phyloP scores from a whole-genome alignment of 192 early-diverging fungal genomes.

The Backusella australiensis region DNA sequence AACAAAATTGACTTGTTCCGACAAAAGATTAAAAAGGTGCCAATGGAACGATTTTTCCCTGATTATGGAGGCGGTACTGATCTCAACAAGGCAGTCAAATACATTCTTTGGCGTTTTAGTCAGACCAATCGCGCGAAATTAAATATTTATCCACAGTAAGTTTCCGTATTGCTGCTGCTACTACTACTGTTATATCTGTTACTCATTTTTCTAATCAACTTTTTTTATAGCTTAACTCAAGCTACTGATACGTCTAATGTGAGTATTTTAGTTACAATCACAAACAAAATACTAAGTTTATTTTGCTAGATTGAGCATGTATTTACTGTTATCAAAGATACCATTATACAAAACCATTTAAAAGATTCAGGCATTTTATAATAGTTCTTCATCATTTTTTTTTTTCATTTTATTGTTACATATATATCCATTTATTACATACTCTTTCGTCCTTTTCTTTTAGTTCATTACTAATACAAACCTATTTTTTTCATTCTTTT shows the following conservation, averaged over 20 bases:
- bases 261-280: slow-evolving; percentile 13
- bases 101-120: slow-evolving; percentile 85
- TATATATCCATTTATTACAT: neutral
- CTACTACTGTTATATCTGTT: neutral
- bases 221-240: slow-evolving; percentile 68
- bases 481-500: neutral
- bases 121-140: slow-evolving; percentile 82
- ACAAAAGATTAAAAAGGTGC: slow-evolving; percentile 67
- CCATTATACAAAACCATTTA: slow-evolving; percentile 81
- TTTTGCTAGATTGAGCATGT: slow-evolving; percentile 60
- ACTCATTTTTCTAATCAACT: neutral
- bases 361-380: slow-evolving; percentile 70
- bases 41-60: slow-evolving; percentile 74
- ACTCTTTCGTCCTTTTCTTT: neutral
- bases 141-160: slow-evolving; percentile 80
- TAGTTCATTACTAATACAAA: neutral
- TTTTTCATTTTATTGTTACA: neutral
- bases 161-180: neutral
- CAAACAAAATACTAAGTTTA: neutral
- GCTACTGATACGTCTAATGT: slow-evolving; percentile 91
- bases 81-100: slow-evolving; percentile 79
- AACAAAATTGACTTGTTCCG: slow-evolving; percentile 88
- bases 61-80: slow-evolving; percentile 76
- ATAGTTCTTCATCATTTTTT: neutral
- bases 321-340: slow-evolving; percentile 89